These are phyloP conservation scores for Solanum chacoense DNA, from an alignment of 305 asterid species.

Conservation along the genomic window DNA sequence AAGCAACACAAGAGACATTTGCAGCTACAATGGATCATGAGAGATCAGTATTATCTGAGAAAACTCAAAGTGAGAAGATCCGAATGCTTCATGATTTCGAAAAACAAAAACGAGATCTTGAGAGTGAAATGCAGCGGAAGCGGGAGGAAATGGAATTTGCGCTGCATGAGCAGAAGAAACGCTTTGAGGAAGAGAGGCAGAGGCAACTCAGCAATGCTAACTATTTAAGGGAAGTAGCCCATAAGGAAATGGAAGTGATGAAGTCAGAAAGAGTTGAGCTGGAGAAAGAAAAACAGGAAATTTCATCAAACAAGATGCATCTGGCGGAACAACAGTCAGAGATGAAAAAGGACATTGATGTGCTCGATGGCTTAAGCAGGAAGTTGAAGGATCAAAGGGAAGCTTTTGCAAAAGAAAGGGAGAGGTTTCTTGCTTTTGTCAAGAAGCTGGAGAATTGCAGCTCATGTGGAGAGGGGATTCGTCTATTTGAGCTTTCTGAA, in stretches of 20 bases:
- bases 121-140: conserved; percentile 41
- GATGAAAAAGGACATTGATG: conserved; percentile 80
- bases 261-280: conserved; percentile 42
- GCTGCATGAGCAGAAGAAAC: conserved; percentile 45
- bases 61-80: conserved; percentile 43
- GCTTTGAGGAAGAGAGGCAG: conserved; percentile 58
- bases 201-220: conserved; percentile 45
- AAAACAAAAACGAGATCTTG: conserved; percentile 58
- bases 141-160: conserved; percentile 65
- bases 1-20: conserved; percentile 61
- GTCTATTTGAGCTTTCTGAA: conserved; percentile 65
- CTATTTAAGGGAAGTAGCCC: conserved; percentile 60
- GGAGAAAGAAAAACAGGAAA: conserved; percentile 65
- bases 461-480: conserved; percentile 57
- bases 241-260: conserved; percentile 85
- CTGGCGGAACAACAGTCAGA: conserved; percentile 62
- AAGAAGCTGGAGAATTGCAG: conserved; percentile 70
- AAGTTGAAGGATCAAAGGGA: conserved; percentile 89
- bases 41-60: conserved; percentile 52
- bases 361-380: conserved; percentile 63
- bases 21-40: conserved; percentile 80
- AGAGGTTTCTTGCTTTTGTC: conserved; percentile 55
- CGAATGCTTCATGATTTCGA: conserved; percentile 63
- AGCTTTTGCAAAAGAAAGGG: conserved; percentile 72
- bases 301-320: conserved; percentile 59